Conservation (phyloP, 73 alveolate species). For the Breviolum minutum region DNA sequence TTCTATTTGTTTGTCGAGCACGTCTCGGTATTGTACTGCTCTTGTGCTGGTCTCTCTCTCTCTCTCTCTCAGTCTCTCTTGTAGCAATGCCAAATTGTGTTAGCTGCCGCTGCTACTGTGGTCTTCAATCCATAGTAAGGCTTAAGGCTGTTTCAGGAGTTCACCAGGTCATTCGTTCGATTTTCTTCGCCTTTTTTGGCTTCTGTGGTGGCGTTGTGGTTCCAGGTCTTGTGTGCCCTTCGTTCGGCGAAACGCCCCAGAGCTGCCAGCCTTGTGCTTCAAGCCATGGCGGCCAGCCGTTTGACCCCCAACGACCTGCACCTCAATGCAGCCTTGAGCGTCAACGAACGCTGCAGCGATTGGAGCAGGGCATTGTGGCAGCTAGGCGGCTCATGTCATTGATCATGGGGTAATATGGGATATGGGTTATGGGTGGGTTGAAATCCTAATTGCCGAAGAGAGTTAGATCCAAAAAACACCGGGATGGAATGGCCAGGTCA, state of each 20-base stretch:
- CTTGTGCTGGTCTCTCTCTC: too few species aligned
- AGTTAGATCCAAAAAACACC: not conserved
- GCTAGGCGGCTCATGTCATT: not conserved
- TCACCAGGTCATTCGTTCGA: too few species aligned
- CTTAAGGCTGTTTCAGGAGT: too few species aligned
- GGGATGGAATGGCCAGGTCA: not conserved
- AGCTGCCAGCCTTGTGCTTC: slow-evolving; percentile 34
- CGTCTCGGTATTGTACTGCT: too few species aligned
- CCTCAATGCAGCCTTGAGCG: slow-evolving; percentile 54
- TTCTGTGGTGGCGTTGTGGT: not conserved
- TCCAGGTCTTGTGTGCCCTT: slow-evolving; percentile 11
- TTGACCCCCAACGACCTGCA: slow-evolving; percentile 44
- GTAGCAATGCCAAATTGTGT: too few species aligned
- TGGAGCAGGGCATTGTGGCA: slow-evolving; percentile 15
- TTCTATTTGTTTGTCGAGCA: not conserved
- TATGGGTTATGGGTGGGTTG: not conserved
- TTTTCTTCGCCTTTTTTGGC: too few species aligned
- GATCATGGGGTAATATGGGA: not conserved
- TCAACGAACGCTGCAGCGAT: slow-evolving; percentile 1
- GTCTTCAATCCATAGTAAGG: too few species aligned
- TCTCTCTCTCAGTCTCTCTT: too few species aligned
- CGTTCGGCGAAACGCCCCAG: slow-evolving; percentile 9
- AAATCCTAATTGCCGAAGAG: too few species aligned
- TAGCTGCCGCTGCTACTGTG: too few species aligned
- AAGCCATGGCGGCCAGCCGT: slow-evolving; percentile 29